Percentiles rank a stretch among this genome's conserved stretches.
Evolutionary conservation across 495 filamentous ascomycete species (phyloP).

Genomic region (Podospora conica): DNA sequence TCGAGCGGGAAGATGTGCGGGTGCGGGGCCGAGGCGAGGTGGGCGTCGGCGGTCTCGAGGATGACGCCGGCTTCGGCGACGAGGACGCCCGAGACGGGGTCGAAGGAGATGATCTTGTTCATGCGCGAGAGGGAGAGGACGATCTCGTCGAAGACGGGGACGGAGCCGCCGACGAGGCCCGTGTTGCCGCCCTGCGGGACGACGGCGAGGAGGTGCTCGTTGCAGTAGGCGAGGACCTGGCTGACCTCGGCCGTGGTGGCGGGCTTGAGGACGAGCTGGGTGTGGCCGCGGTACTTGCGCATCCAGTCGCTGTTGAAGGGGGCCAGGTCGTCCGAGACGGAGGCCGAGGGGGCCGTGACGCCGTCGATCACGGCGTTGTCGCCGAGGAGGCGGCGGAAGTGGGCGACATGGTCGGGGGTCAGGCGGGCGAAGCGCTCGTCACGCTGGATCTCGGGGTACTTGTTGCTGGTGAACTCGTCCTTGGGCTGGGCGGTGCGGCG

Average conservation of each 20-base stretch:
- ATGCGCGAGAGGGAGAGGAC: conserved; percentile 83
- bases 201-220: conserved; percentile 81
- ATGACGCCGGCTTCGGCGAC: conserved; percentile 89
- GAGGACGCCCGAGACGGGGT: conserved; percentile 83
- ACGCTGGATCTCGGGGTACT: conserved; percentile 77
- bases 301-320: conserved; percentile 98
- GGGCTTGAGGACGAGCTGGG: conserved; percentile 80
- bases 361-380: conserved; percentile 70
- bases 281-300: conserved; percentile 94
- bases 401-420: conserved; percentile 67
- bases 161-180: conserved; percentile 86
- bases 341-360: conserved; percentile 56
- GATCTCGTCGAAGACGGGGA: conserved; percentile 97
- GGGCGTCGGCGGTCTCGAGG: conserved; percentile 79
- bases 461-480: conserved; percentile 66
- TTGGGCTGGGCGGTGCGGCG: conserved; percentile 49
- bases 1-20: conserved; percentile 89
- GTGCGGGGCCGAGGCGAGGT: conserved; percentile 68
- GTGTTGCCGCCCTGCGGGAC: conserved; percentile 98
- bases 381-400: conserved; percentile 72
- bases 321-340: conserved; percentile 64
- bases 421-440: conserved; percentile 66
- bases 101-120: conserved; percentile 86
- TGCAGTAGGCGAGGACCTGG: conserved; percentile 86
- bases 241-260: conserved; percentile 75